Evolutionary conservation across 1,139 yeast genomes (phyloP).

Genomic region (Suhomyces terraborum): DNA sequence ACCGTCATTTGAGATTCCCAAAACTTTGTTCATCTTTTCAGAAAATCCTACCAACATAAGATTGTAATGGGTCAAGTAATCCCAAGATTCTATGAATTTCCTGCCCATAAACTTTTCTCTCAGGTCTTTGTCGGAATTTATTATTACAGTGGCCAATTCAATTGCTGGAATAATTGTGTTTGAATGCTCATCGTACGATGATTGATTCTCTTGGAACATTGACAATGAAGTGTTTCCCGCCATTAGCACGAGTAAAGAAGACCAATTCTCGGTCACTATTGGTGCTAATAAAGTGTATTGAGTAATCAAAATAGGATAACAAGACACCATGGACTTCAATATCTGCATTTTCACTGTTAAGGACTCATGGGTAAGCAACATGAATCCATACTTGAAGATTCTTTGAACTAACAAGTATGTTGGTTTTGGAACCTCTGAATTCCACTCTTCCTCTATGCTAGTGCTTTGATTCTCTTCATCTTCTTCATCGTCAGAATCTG

Average conservation of each 20-base stretch:
- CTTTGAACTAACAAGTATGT: conserved; percentile 60
- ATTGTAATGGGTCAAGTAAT: conserved; percentile 25
- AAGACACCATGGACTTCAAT: conserved; percentile 48
- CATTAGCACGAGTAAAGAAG: conserved; percentile 31
- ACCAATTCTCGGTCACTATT: conserved; percentile 71
- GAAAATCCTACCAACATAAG: conserved; percentile 12
- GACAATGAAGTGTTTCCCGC: conserved; percentile 15
- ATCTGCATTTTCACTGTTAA: conserved; percentile 56
- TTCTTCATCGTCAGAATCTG: conserved; percentile 20
- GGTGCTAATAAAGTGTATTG: conserved; percentile 65
- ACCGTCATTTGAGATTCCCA: background rate
- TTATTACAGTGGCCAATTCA: conserved; percentile 30
- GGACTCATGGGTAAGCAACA: conserved; percentile 71
- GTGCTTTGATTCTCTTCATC: conserved; percentile 15
- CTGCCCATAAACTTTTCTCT: conserved; percentile 36
- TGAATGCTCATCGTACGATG: conserved; percentile 10
- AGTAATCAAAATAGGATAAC: conserved; percentile 66
- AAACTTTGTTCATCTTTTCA: conserved; percentile 1
- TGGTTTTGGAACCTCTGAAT: conserved; percentile 60
- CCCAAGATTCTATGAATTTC: conserved; percentile 43
- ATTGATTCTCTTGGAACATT: conserved; percentile 7
- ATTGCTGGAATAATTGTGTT: conserved; percentile 22
- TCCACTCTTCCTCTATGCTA: conserved; percentile 46
- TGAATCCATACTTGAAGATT: conserved; percentile 68
- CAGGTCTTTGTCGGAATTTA: conserved; percentile 31